These are phyloP conservation scores for Aspergillus udagawae DNA, from an alignment of 2,329 filamentous ascomycete genomes.

Conservation along the genomic window DNA sequence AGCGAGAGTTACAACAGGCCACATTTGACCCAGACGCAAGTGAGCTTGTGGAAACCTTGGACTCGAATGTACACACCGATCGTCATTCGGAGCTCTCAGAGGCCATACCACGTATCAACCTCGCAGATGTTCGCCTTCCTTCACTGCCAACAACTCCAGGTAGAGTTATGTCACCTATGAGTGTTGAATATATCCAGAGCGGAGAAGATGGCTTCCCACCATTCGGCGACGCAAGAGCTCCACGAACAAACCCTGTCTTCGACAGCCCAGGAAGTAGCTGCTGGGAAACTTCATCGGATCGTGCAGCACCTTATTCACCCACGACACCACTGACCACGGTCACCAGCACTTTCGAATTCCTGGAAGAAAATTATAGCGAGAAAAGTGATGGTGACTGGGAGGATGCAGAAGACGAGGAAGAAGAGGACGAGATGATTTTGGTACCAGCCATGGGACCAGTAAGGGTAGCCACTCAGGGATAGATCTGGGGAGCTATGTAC, in stretches of 20 bases:
- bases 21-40: constrained; percentile 8
- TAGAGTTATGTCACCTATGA: not conserved
- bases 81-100: not conserved
- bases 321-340: not conserved
- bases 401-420: not conserved
- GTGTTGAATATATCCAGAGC: not conserved
- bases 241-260: not conserved
- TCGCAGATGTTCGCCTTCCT: not conserved
- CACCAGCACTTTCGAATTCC: not conserved
- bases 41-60: not conserved
- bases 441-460: not conserved
- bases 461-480: too few relatives aligned
- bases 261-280: not conserved
- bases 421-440: constrained; percentile 9
- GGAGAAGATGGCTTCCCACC: not conserved
- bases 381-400: not conserved
- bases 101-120: not conserved
- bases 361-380: not conserved
- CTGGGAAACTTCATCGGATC: not conserved
- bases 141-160: not conserved
- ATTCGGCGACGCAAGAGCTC: not conserved
- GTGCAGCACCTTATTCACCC: not conserved
- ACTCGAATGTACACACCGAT: not conserved
- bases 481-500: too few relatives aligned
- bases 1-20: constrained; percentile 11